Percentiles rank a stretch among this genome's conserved stretches.
phyloP scores from a whole-genome alignment of 768 basidiomycete genomes.

The Lactarius deliciosus region DNA sequence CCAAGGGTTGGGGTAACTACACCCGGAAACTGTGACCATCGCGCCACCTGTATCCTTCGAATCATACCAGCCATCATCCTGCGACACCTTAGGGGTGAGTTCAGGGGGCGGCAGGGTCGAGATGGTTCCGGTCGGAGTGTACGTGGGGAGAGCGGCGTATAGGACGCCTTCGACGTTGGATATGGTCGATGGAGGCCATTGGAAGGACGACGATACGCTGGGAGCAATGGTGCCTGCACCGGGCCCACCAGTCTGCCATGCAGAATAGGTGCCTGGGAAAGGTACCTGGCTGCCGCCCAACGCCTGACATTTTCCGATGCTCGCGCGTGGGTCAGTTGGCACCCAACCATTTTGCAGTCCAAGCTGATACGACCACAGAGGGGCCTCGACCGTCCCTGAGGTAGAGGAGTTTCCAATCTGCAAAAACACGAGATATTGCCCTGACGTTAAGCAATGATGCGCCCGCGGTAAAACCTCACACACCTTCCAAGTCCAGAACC shows the following conservation, averaged over 20 bases:
- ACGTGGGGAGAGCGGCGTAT: conserved; percentile 51
- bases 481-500: conserved; percentile 82
- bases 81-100: conserved; percentile 44
- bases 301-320: conserved; percentile 62
- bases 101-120: conserved; percentile 57
- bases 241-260: conserved; percentile 69
- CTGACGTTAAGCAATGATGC: conserved; percentile 5
- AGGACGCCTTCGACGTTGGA: conserved; percentile 41
- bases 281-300: conserved; percentile 43
- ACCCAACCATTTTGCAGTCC: conserved; percentile 76
- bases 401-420: conserved; percentile 58
- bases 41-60: conserved; percentile 50
- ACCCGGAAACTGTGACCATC: conserved; percentile 60
- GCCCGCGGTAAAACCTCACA: conserved; percentile 4
- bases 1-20: conserved; percentile 64
- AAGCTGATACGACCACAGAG: conserved; percentile 71
- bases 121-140: conserved; percentile 59
- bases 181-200: conserved; percentile 57
- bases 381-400: conserved; percentile 48
- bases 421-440: conserved; percentile 15
- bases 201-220: conserved; percentile 44
- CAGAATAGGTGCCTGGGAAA: conserved; percentile 49
- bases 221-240: conserved; percentile 51
- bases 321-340: conserved; percentile 65
- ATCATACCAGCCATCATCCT: conserved; percentile 60